Evolutionary conservation across 83 land plant species (phyloP), one percentile per base, ranked within the genome.

Genomic region (Picea mariana): DNA sequence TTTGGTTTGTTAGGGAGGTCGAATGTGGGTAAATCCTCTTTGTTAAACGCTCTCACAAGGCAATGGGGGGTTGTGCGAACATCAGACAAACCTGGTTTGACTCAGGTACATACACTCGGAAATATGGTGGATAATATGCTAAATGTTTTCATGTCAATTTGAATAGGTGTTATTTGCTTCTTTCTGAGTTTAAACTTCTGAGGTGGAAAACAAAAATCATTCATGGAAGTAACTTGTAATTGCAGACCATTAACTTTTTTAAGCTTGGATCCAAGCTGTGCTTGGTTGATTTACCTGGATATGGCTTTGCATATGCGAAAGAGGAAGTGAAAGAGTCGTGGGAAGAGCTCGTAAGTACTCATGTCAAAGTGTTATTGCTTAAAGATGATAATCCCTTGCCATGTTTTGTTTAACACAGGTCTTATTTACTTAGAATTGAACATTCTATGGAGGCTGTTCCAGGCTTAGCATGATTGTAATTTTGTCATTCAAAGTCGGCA

Each of bases 61-160:
- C 99, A 93, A 77, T 96, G 98, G 98, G 99, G 99, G 76, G 95
- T 93, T 49, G 99, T 90, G 16, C 86, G 99, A 67, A 97, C 98
- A 63, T 97, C 99, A 69, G 98, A 95, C 71, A 97, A 95, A 79
- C 99, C 99, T 81, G 99, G 99, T 15, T 88, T 88, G 60, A 97
- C 99, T 78, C 98, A 94, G 97, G 99, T 93, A 80, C n/a, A 52
- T 42, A 3, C 21, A 27, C 6, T 47, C 17, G 12, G 9, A 20
- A 60, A 8, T 61, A 61, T 79, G 79, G 27, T 52, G 17, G 17
- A 77, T 79, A 34, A 67, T 64, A 20, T 64, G 20, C 31, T 62
- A 38, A 80, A 38, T 80, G 9, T 26, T n/a, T 15, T 38, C 4
- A 73, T n/a, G 11, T 42, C 23, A 8, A 20, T 6, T 40, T 62